phyloP scores from a whole-genome alignment of 257 asterid genomes.

The Nicotiana undulata region DNA sequence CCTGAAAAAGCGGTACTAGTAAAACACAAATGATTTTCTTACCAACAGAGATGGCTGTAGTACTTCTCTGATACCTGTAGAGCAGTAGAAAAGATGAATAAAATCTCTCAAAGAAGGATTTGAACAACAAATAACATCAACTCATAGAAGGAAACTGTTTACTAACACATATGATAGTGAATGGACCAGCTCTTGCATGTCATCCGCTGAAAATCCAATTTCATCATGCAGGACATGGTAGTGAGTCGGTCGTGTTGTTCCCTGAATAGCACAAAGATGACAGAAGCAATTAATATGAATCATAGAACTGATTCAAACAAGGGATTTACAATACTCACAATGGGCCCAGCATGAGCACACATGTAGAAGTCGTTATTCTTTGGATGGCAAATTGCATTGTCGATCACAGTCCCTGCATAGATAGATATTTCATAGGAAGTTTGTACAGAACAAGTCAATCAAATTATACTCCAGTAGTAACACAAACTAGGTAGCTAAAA shows the following conservation, averaged over 20 bases:
- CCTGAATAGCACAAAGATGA: slow-evolving; percentile 28
- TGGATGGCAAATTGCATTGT: slow-evolving; percentile 55
- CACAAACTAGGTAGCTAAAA: neutral
- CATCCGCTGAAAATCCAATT: slow-evolving; percentile 61
- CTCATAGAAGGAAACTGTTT: neutral
- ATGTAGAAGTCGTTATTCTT: slow-evolving; percentile 56
- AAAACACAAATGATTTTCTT: slow-evolving; percentile 12
- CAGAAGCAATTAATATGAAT: neutral
- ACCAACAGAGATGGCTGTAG: slow-evolving; percentile 82
- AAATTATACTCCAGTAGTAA: neutral
- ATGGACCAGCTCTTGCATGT: slow-evolving; percentile 64
- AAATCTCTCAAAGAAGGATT: neutral
- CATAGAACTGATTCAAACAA: neutral
- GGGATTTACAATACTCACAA: slow-evolving; percentile 27
- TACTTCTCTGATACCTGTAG: slow-evolving; percentile 79
- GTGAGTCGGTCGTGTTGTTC: slow-evolving; percentile 70
- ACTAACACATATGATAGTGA: slow-evolving; percentile 70
- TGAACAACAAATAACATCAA: neutral
- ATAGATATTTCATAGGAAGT: neutral
- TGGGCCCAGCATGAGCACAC: slow-evolving; percentile 83
- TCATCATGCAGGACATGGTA: slow-evolving; percentile 70
- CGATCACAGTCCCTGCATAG: slow-evolving; percentile 62
- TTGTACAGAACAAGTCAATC: neutral
- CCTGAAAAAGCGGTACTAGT: neutral
- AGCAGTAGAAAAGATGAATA: neutral